Evolutionary conservation across 192 early-diverging fungal genomes (phyloP).

Genomic region (Coemansia sp.): DNA sequence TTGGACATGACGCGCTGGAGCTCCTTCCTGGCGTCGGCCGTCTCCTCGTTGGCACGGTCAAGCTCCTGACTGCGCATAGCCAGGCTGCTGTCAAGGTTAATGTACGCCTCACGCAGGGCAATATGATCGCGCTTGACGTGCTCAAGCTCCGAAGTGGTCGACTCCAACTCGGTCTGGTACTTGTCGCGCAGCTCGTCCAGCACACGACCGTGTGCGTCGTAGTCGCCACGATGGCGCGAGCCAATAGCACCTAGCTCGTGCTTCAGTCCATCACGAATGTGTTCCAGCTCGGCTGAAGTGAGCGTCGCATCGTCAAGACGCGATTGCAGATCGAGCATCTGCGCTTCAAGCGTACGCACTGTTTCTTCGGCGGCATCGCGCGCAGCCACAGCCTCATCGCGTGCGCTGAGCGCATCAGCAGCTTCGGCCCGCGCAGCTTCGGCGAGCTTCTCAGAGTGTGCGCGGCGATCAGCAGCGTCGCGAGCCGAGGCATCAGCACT

Average conservation of each 20-base stretch:
- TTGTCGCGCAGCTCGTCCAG: conserved; percentile 75
- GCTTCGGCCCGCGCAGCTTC: conserved; percentile 61
- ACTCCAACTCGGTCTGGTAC: conserved; percentile 83
- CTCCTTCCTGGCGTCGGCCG: conserved; percentile 80
- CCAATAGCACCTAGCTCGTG: conserved; percentile 69
- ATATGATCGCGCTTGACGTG: conserved; percentile 64
- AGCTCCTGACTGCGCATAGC: conserved; percentile 72
- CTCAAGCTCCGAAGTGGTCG: conserved; percentile 78
- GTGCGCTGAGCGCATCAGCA: conserved; percentile 66
- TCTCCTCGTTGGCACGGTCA: conserved; percentile 61
- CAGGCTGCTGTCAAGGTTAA: conserved; percentile 64
- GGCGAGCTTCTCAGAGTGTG: conserved; percentile 78
- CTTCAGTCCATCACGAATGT: conserved; percentile 72
- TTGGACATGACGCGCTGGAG: conserved; percentile 72
- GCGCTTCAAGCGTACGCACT: conserved; percentile 63
- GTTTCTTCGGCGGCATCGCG: conserved; percentile 66
- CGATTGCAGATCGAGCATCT: conserved; percentile 70
- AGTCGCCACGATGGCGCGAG: conserved; percentile 71
- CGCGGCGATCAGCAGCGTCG: conserved; percentile 63
- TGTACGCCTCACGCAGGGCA: conserved; percentile 70
- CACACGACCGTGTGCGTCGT: conserved; percentile 70
- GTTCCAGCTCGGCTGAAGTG: conserved; percentile 66
- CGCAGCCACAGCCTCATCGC: conserved; percentile 64
- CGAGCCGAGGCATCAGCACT: conserved; percentile 61
- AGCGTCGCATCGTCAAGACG: conserved; percentile 74